phyloP scores from a whole-genome alignment of 1,284 basidiomycete genomes.

The Cerrena zonata region DNA sequence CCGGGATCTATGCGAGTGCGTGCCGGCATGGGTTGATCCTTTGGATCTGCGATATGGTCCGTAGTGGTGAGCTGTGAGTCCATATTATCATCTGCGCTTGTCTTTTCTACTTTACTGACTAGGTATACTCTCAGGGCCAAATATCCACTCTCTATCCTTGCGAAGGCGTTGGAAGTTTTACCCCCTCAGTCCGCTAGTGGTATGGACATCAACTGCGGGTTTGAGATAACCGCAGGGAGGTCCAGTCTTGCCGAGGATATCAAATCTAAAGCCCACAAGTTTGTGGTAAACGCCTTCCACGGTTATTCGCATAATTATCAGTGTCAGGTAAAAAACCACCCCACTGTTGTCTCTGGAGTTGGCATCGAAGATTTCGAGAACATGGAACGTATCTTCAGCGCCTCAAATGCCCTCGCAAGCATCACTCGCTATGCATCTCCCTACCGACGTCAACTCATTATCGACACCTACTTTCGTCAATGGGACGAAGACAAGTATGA shows the following conservation, averaged over 20 bases:
- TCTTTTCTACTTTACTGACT: slow-evolving; percentile 10
- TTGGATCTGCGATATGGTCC: slow-evolving; percentile 23
- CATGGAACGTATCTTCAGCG: slow-evolving; percentile 26
- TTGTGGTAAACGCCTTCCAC: slow-evolving; percentile 17
- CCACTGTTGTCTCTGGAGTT: slow-evolving; percentile 17
- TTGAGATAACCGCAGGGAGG: slow-evolving; percentile 20
- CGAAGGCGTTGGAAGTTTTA: slow-evolving; percentile 19
- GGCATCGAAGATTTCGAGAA: slow-evolving; percentile 29
- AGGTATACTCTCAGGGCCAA: slow-evolving; percentile 28
- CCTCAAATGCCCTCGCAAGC: slow-evolving; percentile 23
- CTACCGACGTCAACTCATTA: slow-evolving; percentile 21
- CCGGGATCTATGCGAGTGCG: no score
- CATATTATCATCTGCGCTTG: not conserved
- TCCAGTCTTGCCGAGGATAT: slow-evolving; percentile 23
- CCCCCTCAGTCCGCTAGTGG: slow-evolving; percentile 3
- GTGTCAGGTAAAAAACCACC: slow-evolving; percentile 26
- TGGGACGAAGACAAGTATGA: slow-evolving; percentile 28
- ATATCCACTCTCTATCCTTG: slow-evolving; percentile 26
- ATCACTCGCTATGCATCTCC: slow-evolving; percentile 23
- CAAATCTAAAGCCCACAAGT: slow-evolving; percentile 4
- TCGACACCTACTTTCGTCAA: slow-evolving; percentile 20
- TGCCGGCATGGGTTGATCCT: slow-evolving; percentile 24
- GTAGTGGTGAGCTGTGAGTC: slow-evolving; percentile 28
- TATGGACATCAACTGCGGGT: no score
- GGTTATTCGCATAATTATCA: slow-evolving; percentile 22